Evolutionary conservation across 2,329 filamentous ascomycete species (phyloP), one percentile per base, ranked within the genome.

Genomic region (Botrytis hyacinthi): DNA sequence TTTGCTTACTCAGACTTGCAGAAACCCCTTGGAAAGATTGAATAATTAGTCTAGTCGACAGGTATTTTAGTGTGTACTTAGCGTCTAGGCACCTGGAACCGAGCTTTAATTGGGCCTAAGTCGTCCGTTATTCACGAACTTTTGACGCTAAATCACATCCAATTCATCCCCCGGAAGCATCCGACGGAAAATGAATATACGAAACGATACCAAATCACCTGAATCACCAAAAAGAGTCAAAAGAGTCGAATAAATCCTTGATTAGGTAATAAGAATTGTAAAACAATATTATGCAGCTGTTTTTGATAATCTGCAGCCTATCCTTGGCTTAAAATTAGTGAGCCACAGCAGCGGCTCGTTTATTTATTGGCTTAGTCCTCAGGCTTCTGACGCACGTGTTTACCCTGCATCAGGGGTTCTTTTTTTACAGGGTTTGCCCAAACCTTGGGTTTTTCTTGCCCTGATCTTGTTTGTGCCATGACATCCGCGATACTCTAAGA

Each of bases 261-360:
- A 62, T 37, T 26, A 42, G 16, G n/a, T 48, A 32, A 40, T 8
- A 65, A 51, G 14, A 54, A 18, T 68, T 29, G 35, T n/a, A 26
- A 54, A 68, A 68, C 35, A 66, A 22, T 67, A 67, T 67, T 54
- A 67, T 67, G 22, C 46, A 51, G 35, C 65, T 68, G 51, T 18
- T 10, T 35, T 67, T 32, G 5, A 48, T 37, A 35, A 40, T 54
- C 65, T 67, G 65, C 46, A 67, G 46, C 46, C 22, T 26, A 67
- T n/a, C 32, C 44, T 67, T 67, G 65, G 35, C 65, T 54, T 9
- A 14, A 40, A 54, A n/a, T 20, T 4, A 26, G 69, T 42, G 37
- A 57, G 46, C 70, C 60, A 66, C 46, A n/a, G 40, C 37, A 72
- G 71, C 71, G 63, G 63, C 59, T 72, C 63, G 71, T 61, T 51